phyloP scores from a whole-genome alignment of 2,329 filamentous ascomycete genomes.

The Xenoacremonium recifei region DNA sequence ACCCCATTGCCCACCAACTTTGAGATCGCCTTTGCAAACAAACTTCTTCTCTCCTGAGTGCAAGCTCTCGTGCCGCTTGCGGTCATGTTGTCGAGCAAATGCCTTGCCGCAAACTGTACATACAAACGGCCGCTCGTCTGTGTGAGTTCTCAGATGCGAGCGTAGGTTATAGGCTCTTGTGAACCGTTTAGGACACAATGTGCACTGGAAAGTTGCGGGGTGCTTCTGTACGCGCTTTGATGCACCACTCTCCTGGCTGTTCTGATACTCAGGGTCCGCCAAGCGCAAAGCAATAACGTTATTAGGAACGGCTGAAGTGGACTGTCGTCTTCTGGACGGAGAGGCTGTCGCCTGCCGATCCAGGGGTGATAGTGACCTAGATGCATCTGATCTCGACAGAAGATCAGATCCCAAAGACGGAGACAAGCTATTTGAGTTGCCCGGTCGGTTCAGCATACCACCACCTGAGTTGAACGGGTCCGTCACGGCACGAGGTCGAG shows the following conservation, averaged over 20 bases:
- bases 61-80: slow-evolving; percentile 93
- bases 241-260: slow-evolving; percentile 57
- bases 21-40: slow-evolving; percentile 89
- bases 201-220: slow-evolving; percentile 95
- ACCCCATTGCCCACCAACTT: slow-evolving; percentile 82
- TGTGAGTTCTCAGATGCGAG: slow-evolving; percentile 93
- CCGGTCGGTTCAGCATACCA: slow-evolving; percentile 37
- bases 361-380: slow-evolving; percentile 58
- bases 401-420: slow-evolving; percentile 49
- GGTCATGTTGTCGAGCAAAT: slow-evolving; percentile 94
- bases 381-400: slow-evolving; percentile 44
- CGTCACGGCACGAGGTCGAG: slow-evolving; percentile 55
- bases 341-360: slow-evolving; percentile 47
- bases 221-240: slow-evolving; percentile 93
- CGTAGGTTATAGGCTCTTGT: slow-evolving; percentile 95
- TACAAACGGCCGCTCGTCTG: slow-evolving; percentile 94
- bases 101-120: slow-evolving; percentile 97
- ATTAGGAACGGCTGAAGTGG: slow-evolving; percentile 61
- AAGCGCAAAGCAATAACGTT: slow-evolving; percentile 81
- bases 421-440: slow-evolving; percentile 44
- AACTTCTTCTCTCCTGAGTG: slow-evolving; percentile 99
- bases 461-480: slow-evolving; percentile 57
- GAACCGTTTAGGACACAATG: slow-evolving; percentile 89
- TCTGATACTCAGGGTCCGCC: slow-evolving; percentile 82
- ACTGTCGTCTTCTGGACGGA: slow-evolving; percentile 49